Conservation (phyloP, 2,329 filamentous ascomycete species). For the Xylariaceae sp. region DNA sequence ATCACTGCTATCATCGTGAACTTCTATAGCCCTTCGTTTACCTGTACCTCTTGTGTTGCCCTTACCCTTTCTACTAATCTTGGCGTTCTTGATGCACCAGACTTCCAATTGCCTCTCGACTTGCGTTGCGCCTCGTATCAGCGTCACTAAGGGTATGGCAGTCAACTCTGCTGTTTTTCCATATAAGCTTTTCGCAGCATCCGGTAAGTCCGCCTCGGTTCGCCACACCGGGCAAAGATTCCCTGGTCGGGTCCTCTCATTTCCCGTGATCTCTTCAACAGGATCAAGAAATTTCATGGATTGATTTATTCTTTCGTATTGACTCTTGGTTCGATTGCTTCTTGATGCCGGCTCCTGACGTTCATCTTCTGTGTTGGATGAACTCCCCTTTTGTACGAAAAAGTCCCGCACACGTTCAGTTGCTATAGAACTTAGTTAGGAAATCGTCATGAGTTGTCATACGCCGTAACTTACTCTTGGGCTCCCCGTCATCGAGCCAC, state of each 20-base stretch:
- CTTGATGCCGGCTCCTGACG: background rate
- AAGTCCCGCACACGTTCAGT: conserved; percentile 24
- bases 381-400: conserved; percentile 21
- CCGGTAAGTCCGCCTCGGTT: conserved; percentile 38
- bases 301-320: conserved; percentile 22
- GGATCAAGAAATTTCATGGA: conserved; percentile 18
- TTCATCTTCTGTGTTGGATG: background rate
- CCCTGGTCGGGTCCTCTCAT: conserved; percentile 24
- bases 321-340: conserved; percentile 11
- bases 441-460: background rate
- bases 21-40: conserved; percentile 17
- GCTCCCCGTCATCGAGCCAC: conserved; percentile 47
- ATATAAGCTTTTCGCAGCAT: conserved; percentile 38
- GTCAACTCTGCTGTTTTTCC: conserved; percentile 36
- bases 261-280: conserved; percentile 10
- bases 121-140: conserved; percentile 34
- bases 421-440: conserved; percentile 14
- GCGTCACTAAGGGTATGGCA: conserved; percentile 32
- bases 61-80: conserved; percentile 23
- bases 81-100: conserved; percentile 31
- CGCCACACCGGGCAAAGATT: conserved; percentile 33
- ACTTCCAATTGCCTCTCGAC: conserved; percentile 35
- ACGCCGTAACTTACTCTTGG: conserved; percentile 31
- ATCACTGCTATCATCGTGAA: background rate
- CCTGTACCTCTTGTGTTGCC: conserved; percentile 25